Evolutionary conservation across 78 protist genomes (phyloP).

Genomic region (Dictyostelium intermedium): DNA sequence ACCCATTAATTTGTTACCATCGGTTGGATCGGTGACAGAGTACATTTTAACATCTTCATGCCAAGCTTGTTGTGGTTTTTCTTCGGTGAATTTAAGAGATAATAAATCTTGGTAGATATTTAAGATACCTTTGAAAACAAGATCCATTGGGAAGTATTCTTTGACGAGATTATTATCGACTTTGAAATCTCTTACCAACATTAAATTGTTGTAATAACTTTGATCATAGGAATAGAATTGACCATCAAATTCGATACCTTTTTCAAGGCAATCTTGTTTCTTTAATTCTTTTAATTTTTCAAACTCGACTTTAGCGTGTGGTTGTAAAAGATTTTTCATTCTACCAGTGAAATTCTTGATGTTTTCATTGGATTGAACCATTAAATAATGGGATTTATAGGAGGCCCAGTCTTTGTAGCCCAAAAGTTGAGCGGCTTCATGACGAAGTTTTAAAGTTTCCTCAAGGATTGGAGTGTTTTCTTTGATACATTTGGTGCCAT

Average conservation of each 20-base stretch:
- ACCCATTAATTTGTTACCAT: constrained; percentile 46
- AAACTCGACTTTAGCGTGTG: constrained; percentile 10
- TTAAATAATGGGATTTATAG: constrained; percentile 34
- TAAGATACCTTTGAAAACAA: constrained; percentile 66
- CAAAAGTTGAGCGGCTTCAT: constrained; percentile 52
- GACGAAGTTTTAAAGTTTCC: not conserved
- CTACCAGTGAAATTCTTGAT: constrained; percentile 15
- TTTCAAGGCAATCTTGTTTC: constrained; percentile 15
- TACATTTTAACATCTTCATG: constrained; percentile 70
- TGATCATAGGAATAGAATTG: too few relatives aligned
- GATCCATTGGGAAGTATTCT: constrained; percentile 80
- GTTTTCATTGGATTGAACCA: constrained; percentile 26
- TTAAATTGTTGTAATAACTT: not conserved
- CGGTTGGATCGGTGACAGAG: not conserved
- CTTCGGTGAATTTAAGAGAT: constrained; percentile 37
- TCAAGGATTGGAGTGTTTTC: constrained; percentile 57
- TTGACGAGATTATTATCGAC: constrained; percentile 66
- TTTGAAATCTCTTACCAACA: constrained; percentile 48
- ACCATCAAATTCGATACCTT: constrained; percentile 6
- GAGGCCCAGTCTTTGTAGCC: constrained; percentile 72
- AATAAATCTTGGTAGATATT: constrained; percentile 62
- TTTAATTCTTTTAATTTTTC: constrained; percentile 22
- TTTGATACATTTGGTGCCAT: constrained; percentile 11
- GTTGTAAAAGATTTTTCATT: constrained; percentile 26
- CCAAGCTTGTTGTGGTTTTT: constrained; percentile 29